Evolutionary conservation across 2,329 filamentous ascomycete genomes (phyloP).

Genomic region (Aureobasidium sp.): DNA sequence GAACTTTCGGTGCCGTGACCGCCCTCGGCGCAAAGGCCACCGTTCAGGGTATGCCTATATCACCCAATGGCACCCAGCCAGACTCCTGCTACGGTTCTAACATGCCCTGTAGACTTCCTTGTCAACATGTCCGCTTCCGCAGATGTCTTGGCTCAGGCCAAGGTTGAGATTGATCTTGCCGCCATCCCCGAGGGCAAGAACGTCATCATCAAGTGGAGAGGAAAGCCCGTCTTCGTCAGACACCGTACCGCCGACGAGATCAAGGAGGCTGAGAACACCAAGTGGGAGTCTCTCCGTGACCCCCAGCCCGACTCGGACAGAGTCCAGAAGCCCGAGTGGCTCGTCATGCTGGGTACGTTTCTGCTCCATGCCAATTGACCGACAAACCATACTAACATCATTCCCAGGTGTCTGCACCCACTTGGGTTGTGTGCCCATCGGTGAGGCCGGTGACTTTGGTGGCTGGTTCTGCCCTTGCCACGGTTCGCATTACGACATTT

Average conservation of each 20-base stretch:
- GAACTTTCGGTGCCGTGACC: slow-evolving; percentile 82
- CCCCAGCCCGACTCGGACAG: slow-evolving; percentile 85
- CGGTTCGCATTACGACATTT: slow-evolving; percentile 99
- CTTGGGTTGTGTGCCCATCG: slow-evolving; percentile 97
- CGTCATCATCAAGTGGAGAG: slow-evolving; percentile 99
- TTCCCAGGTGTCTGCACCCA: slow-evolving; percentile 92
- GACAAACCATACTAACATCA: slow-evolving; percentile 20
- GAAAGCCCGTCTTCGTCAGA: slow-evolving; percentile 99
- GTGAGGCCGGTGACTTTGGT: slow-evolving; percentile 94
- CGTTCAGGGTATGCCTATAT: slow-evolving; percentile 70
- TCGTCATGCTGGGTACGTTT: slow-evolving; percentile 84
- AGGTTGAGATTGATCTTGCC: slow-evolving; percentile 93
- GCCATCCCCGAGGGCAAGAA: slow-evolving; percentile 99
- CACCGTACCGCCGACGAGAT: slow-evolving; percentile 93
- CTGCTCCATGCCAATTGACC: background rate
- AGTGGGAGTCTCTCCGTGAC: slow-evolving; percentile 77
- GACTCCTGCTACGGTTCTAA: background rate
- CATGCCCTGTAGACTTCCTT: slow-evolving; percentile 68
- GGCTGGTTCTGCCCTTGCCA: slow-evolving; percentile 99
- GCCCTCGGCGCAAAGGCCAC: slow-evolving; percentile 96
- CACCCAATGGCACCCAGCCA: background rate
- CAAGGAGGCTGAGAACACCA: slow-evolving; percentile 82
- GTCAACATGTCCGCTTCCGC: slow-evolving; percentile 99
- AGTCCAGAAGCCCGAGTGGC: slow-evolving; percentile 97
- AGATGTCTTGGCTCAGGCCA: slow-evolving; percentile 97